Base-by-base conservation (phyloP, 495 filamentous ascomycete species). In the Poronia punctata region DNA sequence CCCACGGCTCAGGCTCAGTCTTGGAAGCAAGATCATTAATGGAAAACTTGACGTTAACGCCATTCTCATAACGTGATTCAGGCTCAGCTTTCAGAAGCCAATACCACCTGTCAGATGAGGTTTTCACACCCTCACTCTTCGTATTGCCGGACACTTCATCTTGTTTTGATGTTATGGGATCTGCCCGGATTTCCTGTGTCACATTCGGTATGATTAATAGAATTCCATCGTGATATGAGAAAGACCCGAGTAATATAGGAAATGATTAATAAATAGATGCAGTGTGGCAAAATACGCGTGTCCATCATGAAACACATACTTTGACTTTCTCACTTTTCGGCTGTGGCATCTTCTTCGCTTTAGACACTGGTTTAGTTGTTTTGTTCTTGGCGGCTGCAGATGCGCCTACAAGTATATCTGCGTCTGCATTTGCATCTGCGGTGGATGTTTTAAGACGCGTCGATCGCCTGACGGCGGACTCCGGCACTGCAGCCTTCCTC, bases 61-160 rank as follows among this genome's bases (percentile, higher is more conserved):
- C 86, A 35, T 87, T 94, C 56, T 92, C 86, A 16, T 88, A 57
- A 14, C 92, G 80, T 18, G 86, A 79, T 52, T 88, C 82, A 2
- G 92, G 90, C 62, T 97, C 90, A 6, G 90, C 88, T 67, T 97
- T 97, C 78, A 97, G 78, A 45, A 97, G 77, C 90, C 89, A 96
- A 62, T 86, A 95, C 38, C 64, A 68, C 45, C 53, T 67, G 18
- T 54, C 57, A 5, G 49, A 53, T 32, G 46, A 46, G 9, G 1
- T 7, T 11, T 32, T 2, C 3, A 23, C 23, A 20, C 37, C 39
- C 18, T 40, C 46, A 10, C 38, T 29, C 28, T 48, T 38, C 4
- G 46, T 12, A 21, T 34, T 35, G n/a, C n/a, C n/a, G 3, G 44
- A 26, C 17, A n/a, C 12, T 14, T 38, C 19, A 23, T 26, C 51